Conservation (phyloP, 2,329 filamentous ascomycete genomes). For the Alternaria brassicae region DNA sequence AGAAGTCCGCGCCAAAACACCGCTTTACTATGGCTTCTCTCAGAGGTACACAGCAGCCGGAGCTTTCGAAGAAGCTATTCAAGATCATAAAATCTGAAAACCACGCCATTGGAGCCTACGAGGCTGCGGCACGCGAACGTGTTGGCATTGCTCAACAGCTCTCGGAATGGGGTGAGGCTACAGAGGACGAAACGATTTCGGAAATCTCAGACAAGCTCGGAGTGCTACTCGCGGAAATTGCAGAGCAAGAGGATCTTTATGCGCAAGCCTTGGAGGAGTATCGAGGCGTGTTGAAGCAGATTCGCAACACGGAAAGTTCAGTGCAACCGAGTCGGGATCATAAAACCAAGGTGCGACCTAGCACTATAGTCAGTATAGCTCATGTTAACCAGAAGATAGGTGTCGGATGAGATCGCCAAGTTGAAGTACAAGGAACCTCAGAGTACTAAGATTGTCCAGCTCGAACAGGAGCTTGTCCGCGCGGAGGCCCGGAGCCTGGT, state of each 20-base stretch:
- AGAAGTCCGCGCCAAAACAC: slow-evolving; percentile 61
- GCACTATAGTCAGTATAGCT: not conserved
- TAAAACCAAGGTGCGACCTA: slow-evolving; percentile 69
- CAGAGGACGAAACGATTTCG: slow-evolving; percentile 82
- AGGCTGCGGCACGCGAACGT: slow-evolving; percentile 83
- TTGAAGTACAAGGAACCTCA: slow-evolving; percentile 92
- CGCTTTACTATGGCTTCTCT: slow-evolving; percentile 88
- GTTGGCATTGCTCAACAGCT: slow-evolving; percentile 86
- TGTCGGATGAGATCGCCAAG: slow-evolving; percentile 89
- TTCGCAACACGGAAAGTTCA: slow-evolving; percentile 93
- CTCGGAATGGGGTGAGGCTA: slow-evolving; percentile 95
- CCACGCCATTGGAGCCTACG: slow-evolving; percentile 82
- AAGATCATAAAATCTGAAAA: slow-evolving; percentile 96
- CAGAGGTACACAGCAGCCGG: slow-evolving; percentile 82
- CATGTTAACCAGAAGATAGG: slow-evolving; percentile 50
- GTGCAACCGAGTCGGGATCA: slow-evolving; percentile 91
- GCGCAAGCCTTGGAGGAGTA: slow-evolving; percentile 88
- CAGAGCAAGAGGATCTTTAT: slow-evolving; percentile 90
- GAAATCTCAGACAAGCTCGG: slow-evolving; percentile 96
- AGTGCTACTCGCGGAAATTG: slow-evolving; percentile 88
- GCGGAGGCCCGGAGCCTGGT: slow-evolving; percentile 96
- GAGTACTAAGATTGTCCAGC: slow-evolving; percentile 77
- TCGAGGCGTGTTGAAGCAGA: slow-evolving; percentile 81
- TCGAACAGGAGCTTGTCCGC: slow-evolving; percentile 95
- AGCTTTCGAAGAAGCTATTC: slow-evolving; percentile 87